Evolutionary conservation across 1,139 yeast genomes (phyloP).

Genomic region (Yamadazyma dendronema): DNA sequence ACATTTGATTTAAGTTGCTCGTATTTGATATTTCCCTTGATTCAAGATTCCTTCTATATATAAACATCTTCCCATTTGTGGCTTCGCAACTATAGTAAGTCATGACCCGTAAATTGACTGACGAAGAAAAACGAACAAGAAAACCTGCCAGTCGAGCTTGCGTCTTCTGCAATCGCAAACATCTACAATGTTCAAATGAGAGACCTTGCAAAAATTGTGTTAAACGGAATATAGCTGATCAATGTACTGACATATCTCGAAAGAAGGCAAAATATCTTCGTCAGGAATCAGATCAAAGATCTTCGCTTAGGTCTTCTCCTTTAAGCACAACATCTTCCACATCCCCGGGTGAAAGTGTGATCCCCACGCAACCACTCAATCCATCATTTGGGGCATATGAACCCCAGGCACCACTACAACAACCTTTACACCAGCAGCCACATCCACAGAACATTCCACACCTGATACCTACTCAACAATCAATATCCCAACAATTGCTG

Average conservation of each 20-base stretch:
- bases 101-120: constrained; percentile 65
- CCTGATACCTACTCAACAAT: background rate
- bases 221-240: constrained; percentile 53
- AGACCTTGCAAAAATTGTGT: constrained; percentile 71
- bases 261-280: constrained; percentile 49
- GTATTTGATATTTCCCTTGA: no score
- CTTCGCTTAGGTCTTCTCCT: no score
- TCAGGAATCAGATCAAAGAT: no score
- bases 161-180: constrained; percentile 67
- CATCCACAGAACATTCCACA: background rate
- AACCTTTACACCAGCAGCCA: background rate
- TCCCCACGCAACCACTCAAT: background rate
- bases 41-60: no score
- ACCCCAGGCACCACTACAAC: background rate
- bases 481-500: background rate
- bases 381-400: background rate
- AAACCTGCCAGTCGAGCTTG: constrained; percentile 70
- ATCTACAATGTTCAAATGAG: constrained; percentile 59
- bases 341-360: background rate
- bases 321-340: no score
- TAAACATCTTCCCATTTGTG: no score
- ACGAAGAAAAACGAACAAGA: constrained; percentile 50
- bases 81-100: no score
- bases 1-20: no score
- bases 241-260: constrained; percentile 60